Evolutionary conservation across 768 basidiomycete genomes (phyloP), one percentile per base, ranked within the genome.

Genomic region (Naganishia antarctica): DNA sequence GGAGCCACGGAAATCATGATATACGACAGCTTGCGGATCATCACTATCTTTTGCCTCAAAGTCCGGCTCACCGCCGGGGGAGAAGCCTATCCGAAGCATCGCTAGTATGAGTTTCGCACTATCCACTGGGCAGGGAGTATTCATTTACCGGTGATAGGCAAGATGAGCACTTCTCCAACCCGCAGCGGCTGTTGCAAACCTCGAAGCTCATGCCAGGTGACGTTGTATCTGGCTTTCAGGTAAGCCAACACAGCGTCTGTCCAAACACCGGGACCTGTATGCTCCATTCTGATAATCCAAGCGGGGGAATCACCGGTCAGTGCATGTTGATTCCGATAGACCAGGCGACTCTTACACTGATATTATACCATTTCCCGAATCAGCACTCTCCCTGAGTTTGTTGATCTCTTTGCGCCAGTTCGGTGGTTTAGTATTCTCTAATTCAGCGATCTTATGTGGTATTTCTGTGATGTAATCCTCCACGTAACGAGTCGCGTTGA

Each of bases 91-190:
- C 13, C 9, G 21, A 12, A 6, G 13, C 8, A 44, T 15, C 11
- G 43, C 13, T 18, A 44, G n/a, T 44, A 5, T 9, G 9, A 58
- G 31, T 26, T 58, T 23, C 37, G 12, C 53, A n/a, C 13, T 28
- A 59, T n/a, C 34, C 43, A 44, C 8, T 44, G 6, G 11, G 6
- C n/a, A 21, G 11, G 6, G 43, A 44, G 16, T 8, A 40, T 40
- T 16, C 37, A 44, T 46, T 26, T 13, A 59, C 61, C 66, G 0
- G 74, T 71, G 48, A 73, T 72, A 43, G 71, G 71, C 21, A 73
- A 62, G 13, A 74, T 64, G 37, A 74, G 25, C 37, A 77, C 73
- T 47, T 78, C 77, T 7, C 77, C 77, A 60, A 78, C 73, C n/a
- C 77, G 61, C 29, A 75, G 25, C 3, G 74, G 73, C 34, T 68